Base-by-base conservation (phyloP, 2,329 filamentous ascomycete species). In the Microsporum ferrugineum region DNA sequence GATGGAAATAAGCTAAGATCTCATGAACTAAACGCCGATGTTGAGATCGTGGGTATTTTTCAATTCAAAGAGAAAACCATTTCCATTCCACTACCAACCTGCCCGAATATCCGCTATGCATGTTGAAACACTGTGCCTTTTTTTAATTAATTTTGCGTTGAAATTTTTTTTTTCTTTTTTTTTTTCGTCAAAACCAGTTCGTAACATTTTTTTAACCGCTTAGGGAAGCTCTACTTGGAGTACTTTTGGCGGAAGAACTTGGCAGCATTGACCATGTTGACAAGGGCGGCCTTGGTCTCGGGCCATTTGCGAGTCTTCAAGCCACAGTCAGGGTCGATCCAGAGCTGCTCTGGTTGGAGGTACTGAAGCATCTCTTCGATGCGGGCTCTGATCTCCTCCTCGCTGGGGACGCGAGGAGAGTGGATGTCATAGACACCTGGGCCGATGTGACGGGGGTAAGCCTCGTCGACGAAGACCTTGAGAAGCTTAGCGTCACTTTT, bases 401-500 rank as follows among this genome's bases (percentile, higher is more conserved):
- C 89, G 75, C 86, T 88, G 73, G 94, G 94, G 64, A 99, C 85
- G 88, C 94, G 92, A 69, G 94, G 94, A 68, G 90, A 95, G 88
- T 99, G 94, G 82, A 99, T 99, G 80, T 99, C 94, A 78, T 97
- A 99, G 78, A 99, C 94, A 87, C 92, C 94, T 67, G 94, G 94
- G 67, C 94, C 94, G 71, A 99, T 99, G 84, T 99, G 92, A 73
- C 92, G 89, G 69, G 91, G 92, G 83, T 97, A 97, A 64, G 87
- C 89, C 80, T 94, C 89, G 77, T 97, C 92, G 70, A 96, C 89
- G 75, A 99, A 99, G 78, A 99, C 94, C 80, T 92, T 88, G 75
- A 99, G 88, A 69, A 99, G 87, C 88, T 99, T 99, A 75, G 94
- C 94, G 73, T 99, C 94, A 71, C 89, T 95, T 88, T 99, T 99